Base-by-base conservation (phyloP, 306 rosid species). In the Malus orientalis region DNA sequence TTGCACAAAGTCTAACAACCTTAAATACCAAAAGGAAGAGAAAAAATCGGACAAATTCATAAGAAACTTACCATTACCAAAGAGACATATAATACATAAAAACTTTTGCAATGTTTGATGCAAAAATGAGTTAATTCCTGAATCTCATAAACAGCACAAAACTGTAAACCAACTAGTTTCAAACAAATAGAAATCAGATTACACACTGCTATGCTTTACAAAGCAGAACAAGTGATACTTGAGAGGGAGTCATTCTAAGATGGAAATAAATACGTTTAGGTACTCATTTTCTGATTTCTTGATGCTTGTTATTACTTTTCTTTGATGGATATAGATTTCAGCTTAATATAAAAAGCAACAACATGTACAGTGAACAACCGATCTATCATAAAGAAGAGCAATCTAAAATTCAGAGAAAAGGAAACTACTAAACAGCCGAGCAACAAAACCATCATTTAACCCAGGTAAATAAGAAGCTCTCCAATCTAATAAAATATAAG, bases 1-100 rank as follows among this genome's bases (percentile, higher is more conserved):
- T 96, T 60, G 99, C 99, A 72, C 97, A 91, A 63, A 91, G 97
- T 87, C 99, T 89, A 65, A 96, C 99, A 87, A 96, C 99, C 99
- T 95, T 78, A 40, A 83, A 79, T 14, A 44, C 38, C 69, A 74
- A 11, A 11, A 49, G 75, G 53, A 63, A 73, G 22, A 3, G 49
- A 16, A 25, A 18, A 16, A n/a, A 45, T 57, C 30, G 32, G 60
- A 57, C 7, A 27, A 19, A 75, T n/a, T 8, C 19, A 66, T 15
- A 23, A 59, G 42, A 58, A 14, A 75, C 16, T 3, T 30, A 14
- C 55, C 15, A 23, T 9, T 13, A 63, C 66, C 30, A 27, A n/a
- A 60, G 10, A 70, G 6, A 30, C 14, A 59, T 6, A 14, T 6
- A 14, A 63, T 29, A 6, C 8, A 16, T 15, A 63, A 15, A 30